Conservation (phyloP, 495 filamentous ascomycete species). For the Sphaerosporella brunnea region DNA sequence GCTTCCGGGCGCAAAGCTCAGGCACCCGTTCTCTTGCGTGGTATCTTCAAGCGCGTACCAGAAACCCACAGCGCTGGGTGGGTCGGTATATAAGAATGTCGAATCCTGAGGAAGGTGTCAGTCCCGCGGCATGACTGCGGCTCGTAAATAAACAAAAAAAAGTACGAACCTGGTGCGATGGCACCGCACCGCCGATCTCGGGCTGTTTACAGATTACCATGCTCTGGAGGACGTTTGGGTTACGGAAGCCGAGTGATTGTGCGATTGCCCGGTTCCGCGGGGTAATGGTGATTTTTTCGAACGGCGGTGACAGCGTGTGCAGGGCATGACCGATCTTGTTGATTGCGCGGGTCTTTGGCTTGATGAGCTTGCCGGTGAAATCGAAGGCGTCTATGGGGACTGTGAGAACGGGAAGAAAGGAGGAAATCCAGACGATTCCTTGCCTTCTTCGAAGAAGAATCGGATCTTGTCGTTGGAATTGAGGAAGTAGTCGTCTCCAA, state of each 20-base stretch:
- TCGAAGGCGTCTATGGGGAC: slow-evolving; percentile 43
- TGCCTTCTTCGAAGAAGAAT: slow-evolving; percentile 90
- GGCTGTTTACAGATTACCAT: slow-evolving; percentile 99
- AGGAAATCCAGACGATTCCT: too few species aligned
- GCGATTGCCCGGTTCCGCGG: slow-evolving; percentile 44
- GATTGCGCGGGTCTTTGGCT: slow-evolving; percentile 64
- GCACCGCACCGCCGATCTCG: slow-evolving; percentile 78
- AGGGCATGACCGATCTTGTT: slow-evolving; percentile 96
- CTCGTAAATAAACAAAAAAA: too few species aligned
- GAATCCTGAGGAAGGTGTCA: too few species aligned
- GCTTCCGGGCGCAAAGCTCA: slow-evolving; percentile 67
- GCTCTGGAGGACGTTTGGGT: slow-evolving; percentile 67
- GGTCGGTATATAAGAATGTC: slow-evolving; percentile 87
- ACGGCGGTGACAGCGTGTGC: slow-evolving; percentile 55
- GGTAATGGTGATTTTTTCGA: slow-evolving; percentile 42
- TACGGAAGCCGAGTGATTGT: slow-evolving; percentile 46
- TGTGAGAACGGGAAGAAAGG: slow-evolving; percentile 8
- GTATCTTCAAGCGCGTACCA: slow-evolving; percentile 81
- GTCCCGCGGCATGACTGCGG: too few species aligned
- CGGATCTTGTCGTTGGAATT: slow-evolving; percentile 71
- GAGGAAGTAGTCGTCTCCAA: slow-evolving; percentile 93
- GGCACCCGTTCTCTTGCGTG: slow-evolving; percentile 63
- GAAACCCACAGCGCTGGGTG: slow-evolving; percentile 56
- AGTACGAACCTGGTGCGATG: slow-evolving; percentile 73
- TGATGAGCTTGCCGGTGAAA: slow-evolving; percentile 37